A percentile compares a stretch with the other conserved stretches of the same genome.
Evolutionary conservation across 192 early-diverging fungal genomes (phyloP).

Genomic region (Podila minutissima): DNA sequence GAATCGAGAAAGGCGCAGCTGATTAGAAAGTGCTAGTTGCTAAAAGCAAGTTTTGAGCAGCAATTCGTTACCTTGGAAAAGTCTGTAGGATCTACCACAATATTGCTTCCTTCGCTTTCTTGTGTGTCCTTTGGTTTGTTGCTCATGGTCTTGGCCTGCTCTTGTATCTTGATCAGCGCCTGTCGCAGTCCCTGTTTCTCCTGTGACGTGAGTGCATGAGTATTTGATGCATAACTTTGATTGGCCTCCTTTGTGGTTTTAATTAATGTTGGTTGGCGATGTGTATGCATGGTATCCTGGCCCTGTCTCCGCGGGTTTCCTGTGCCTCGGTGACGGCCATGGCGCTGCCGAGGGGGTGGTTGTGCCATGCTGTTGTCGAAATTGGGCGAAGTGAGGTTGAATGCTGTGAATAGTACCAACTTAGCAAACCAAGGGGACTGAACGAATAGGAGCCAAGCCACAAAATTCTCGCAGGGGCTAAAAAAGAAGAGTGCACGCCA

Average conservation of each 20-base stretch:
- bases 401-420: too few relatives aligned
- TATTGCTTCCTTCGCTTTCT: not conserved
- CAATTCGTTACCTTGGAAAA: slow-evolving; percentile 9
- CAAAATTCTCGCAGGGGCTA: too few relatives aligned
- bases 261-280: not conserved
- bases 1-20: not conserved
- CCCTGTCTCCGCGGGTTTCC: not conserved
- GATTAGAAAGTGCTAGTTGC: not conserved
- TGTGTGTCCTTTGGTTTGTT: slow-evolving; percentile 1
- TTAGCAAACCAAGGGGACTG: too few relatives aligned
- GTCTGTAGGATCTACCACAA: not conserved
- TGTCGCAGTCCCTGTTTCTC: not conserved
- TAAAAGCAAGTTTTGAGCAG: not conserved
- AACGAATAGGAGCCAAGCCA: too few relatives aligned
- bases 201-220: not conserved
- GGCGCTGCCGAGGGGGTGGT: not conserved
- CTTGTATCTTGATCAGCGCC: slow-evolving; percentile 5
- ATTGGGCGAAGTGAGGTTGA: not conserved
- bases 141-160: slow-evolving; percentile 7
- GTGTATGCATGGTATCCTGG: not conserved
- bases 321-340: slow-evolving; percentile 4
- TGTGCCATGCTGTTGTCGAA: not conserved
- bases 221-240: not conserved
- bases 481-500: too few relatives aligned
- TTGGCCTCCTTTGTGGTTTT: not conserved